Conservation (phyloP, 148 eudicot genomes). For the Spergularia bocconei region DNA sequence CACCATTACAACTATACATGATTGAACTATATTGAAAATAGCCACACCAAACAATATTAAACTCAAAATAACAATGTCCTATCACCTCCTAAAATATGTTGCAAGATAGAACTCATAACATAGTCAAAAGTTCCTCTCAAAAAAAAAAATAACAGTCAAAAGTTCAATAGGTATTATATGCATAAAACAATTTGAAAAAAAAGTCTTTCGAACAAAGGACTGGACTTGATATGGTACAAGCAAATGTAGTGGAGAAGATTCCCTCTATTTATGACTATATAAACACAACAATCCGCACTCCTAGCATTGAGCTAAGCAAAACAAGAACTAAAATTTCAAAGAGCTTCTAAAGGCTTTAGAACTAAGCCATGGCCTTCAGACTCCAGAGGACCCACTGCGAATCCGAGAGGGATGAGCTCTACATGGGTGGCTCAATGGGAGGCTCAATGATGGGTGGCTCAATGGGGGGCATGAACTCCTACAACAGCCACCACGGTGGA, state of each 20-base stretch:
- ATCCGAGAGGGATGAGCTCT: slow-evolving; percentile 24
- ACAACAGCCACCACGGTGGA: slow-evolving; percentile 20
- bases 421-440: slow-evolving; percentile 25
- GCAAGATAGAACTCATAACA: slow-evolving; percentile 4
- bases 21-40: neutral
- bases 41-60: slow-evolving; percentile 4
- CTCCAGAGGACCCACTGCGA: slow-evolving; percentile 27
- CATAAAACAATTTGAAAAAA: neutral
- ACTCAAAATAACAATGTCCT: slow-evolving; percentile 1
- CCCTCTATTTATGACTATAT: slow-evolving; percentile 14
- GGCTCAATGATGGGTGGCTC: slow-evolving; percentile 24
- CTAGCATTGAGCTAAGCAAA: slow-evolving; percentile 11
- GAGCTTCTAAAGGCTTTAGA: neutral
- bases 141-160: no score
- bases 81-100: slow-evolving; percentile 6
- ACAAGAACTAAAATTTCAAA: neutral
- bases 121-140: slow-evolving; percentile 5
- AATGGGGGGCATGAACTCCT: slow-evolving; percentile 26
- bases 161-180: neutral
- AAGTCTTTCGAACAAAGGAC: no score
- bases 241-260: slow-evolving; percentile 1
- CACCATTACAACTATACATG: no score
- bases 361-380: slow-evolving; percentile 18
- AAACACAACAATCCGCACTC: slow-evolving; percentile 9
- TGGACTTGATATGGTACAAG: neutral